Conservation (phyloP, 805 yeast species). For the Helenozyma baotianmanensis region DNA sequence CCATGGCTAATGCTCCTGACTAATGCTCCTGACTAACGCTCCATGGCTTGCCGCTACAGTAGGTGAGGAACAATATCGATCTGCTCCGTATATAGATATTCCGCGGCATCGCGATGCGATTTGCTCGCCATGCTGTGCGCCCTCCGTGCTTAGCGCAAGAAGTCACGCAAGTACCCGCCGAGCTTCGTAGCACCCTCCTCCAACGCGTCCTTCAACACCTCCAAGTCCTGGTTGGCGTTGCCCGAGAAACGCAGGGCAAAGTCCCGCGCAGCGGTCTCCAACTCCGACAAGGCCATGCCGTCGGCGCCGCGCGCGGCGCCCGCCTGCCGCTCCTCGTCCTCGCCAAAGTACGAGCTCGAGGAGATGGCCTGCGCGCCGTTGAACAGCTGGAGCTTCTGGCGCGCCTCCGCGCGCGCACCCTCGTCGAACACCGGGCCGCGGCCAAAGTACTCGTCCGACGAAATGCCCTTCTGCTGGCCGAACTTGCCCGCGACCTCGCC, state of each 20-base stretch:
- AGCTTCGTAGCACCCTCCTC: slow-evolving; percentile 92
- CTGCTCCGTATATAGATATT: too few relatives aligned
- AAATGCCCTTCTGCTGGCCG: slow-evolving; percentile 89
- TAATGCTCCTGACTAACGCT: too few relatives aligned
- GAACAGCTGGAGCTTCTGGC: slow-evolving; percentile 72
- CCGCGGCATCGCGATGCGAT: too few relatives aligned
- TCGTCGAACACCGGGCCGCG: slow-evolving; percentile 77
- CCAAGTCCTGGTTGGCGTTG: slow-evolving; percentile 84
- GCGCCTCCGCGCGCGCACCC: slow-evolving; percentile 73
- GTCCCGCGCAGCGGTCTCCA: slow-evolving; percentile 58
- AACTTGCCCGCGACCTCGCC: slow-evolving; percentile 74
- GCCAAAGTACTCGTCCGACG: slow-evolving; percentile 93
- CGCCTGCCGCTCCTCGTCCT: slow-evolving; percentile 47
- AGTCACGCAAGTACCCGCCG: slow-evolving; percentile 82
- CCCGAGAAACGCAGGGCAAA: slow-evolving; percentile 65
- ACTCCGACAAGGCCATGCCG: slow-evolving; percentile 35
- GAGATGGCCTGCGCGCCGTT: slow-evolving; percentile 88
- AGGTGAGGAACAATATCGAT: too few relatives aligned
- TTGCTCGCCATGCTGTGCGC: too few relatives aligned
- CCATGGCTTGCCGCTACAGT: too few relatives aligned
- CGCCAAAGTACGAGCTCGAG: slow-evolving; percentile 89
- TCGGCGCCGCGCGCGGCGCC: slow-evolving; percentile 11
- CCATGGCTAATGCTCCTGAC: too few relatives aligned
- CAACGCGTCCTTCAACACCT: slow-evolving; percentile 81
- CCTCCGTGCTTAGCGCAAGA: too few relatives aligned